Evolutionary conservation across 208 protist species (phyloP).

Genomic region (Trypanosoma boissoni): DNA sequence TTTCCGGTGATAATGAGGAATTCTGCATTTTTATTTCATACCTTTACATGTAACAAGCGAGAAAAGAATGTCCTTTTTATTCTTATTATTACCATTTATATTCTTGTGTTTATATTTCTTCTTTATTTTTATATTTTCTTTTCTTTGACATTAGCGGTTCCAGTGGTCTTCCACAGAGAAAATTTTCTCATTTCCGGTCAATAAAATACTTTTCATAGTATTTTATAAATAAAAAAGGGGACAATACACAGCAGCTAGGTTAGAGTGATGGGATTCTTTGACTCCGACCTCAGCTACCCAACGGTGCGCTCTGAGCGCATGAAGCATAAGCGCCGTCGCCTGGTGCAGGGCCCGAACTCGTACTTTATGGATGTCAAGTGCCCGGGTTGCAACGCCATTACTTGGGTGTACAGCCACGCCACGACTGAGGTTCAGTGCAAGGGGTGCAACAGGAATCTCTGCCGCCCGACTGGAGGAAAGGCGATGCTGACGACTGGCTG

Average conservation of each 20-base stretch:
- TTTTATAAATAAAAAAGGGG: no score
- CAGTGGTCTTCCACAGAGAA: constrained; percentile 1
- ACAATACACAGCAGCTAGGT: no score
- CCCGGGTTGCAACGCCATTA: constrained; percentile 94
- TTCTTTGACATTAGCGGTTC: constrained; percentile 7
- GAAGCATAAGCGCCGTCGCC: constrained; percentile 99
- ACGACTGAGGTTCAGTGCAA: constrained; percentile 96
- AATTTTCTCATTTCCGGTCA: no score
- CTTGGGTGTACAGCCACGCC: constrained; percentile 98
- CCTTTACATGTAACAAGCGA: no score
- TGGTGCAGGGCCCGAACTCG: constrained; percentile 99
- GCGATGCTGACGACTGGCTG: constrained; percentile 95
- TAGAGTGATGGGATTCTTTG: constrained; percentile 92
- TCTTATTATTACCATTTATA: constrained; percentile 8
- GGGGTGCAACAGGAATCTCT: constrained; percentile 95
- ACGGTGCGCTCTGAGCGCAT: constrained; percentile 90
- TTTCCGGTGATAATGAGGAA: no score
- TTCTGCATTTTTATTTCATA: no score
- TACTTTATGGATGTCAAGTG: constrained; percentile 99
- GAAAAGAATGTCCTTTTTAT: no score
- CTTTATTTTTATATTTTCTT: constrained; percentile 4
- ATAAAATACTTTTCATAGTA: no score
- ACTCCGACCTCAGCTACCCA: constrained; percentile 98
- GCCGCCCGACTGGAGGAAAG: constrained; percentile 98
- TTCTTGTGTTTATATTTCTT: background rate